Evolutionary conservation across 805 yeast species (phyloP).

Genomic region (Teunomyces kruisii): DNA sequence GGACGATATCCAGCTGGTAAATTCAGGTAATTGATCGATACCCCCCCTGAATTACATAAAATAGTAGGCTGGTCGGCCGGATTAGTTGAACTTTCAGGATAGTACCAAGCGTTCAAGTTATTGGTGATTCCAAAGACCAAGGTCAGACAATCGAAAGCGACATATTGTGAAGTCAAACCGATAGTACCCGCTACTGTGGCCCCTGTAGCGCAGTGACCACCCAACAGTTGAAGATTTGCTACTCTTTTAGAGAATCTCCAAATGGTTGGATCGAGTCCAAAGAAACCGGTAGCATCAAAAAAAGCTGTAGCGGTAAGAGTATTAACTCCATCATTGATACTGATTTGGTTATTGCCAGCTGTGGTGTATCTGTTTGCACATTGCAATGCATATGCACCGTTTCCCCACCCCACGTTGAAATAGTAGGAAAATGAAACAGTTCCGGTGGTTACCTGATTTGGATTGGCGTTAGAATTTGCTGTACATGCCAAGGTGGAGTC

Average conservation of each 20-base stretch:
- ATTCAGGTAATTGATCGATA: too few species aligned
- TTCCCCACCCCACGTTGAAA: not conserved
- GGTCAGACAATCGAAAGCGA: not conserved
- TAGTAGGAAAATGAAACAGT: not conserved
- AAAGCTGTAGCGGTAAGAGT: not conserved
- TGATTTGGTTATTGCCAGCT: not conserved
- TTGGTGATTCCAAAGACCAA: not conserved
- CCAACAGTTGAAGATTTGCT: not conserved
- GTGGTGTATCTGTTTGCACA: not conserved
- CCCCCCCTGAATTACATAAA: not conserved
- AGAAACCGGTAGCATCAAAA: not conserved
- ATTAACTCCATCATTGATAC: not conserved
- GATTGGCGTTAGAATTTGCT: not conserved
- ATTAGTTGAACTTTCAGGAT: not conserved
- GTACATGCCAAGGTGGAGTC: not conserved
- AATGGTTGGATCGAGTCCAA: not conserved
- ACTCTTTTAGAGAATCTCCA: too few species aligned
- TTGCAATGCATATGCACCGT: too few species aligned
- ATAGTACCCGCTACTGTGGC: not conserved
- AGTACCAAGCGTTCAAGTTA: not conserved
- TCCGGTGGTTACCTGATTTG: not conserved
- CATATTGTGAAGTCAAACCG: not conserved
- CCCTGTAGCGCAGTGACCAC: not conserved
- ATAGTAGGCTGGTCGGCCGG: not conserved
- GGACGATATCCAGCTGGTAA: not conserved